Evolutionary conservation across 2,329 filamentous ascomycete species (phyloP).

Genomic region (Alternaria ventricosa): DNA sequence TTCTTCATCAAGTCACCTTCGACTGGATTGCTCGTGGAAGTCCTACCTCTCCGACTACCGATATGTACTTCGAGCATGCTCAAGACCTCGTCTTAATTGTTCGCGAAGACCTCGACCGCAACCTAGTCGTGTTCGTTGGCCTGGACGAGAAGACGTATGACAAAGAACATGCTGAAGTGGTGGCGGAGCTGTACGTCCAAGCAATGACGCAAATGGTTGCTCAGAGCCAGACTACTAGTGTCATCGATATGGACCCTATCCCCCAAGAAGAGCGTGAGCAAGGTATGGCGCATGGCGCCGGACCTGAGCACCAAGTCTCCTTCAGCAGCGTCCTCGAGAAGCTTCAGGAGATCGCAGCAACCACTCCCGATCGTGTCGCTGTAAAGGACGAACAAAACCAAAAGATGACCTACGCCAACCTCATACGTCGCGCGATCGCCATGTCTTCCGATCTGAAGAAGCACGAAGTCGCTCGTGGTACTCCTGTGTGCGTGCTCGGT

Average conservation of each 20-base stretch:
- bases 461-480: background rate
- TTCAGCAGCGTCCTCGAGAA: background rate
- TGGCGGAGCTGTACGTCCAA: background rate
- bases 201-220: background rate
- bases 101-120: background rate
- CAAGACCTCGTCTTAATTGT: background rate
- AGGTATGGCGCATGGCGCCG: background rate
- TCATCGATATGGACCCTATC: background rate
- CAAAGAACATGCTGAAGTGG: background rate
- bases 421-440: background rate
- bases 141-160: background rate
- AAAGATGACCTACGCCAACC: background rate
- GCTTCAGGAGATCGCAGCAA: background rate
- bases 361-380: background rate
- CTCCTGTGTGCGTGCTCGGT: conserved; percentile 3
- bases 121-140: background rate
- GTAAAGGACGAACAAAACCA: background rate
- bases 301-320: background rate
- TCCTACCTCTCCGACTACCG: background rate
- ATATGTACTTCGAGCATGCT: background rate
- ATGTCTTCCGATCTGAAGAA: background rate
- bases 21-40: background rate
- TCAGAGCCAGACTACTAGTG: background rate
- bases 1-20: conserved; percentile 1
- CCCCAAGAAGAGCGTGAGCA: background rate